Evolutionary conservation across 805 yeast species (phyloP), one percentile per base, ranked within the genome.

Genomic region (Ogataea pini): DNA sequence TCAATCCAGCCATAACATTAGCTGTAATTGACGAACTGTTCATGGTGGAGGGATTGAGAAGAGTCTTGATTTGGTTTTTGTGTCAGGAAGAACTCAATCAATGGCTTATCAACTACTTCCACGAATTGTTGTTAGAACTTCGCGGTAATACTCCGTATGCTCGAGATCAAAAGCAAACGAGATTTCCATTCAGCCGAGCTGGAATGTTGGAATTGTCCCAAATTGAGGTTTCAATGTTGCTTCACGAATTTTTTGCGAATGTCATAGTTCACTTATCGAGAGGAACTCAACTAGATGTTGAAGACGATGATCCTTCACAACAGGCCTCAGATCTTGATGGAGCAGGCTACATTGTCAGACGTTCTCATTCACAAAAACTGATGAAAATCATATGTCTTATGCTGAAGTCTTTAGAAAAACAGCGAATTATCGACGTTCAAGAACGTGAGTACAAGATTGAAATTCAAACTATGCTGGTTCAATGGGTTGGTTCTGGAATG

Each of bases 181-280:
- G 58, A 18, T 50, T 71, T 49, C 57, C 62, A 12, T 81, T 82
- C 57, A 79, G 87, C 8, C 72, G 92, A 59, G 69, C 71, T 53
- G 91, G 90, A 0, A 46, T 67, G 0, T 52, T 86, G 17, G 68
- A 64, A 4, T 64, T 86, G 29, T 78, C 86, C 13, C 79, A 75
- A 9, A 72, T 83, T 42, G 92, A 86, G 56, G 72, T 69, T 51
- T 77, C 79, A 54, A 83, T 85, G 89, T 59, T 86, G 12, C 62
- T 86, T 31, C 90, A 85, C 65, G 89, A 83, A 61, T 82, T 85
- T 54, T 72, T 86, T 49, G 72, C 80, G n/a, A 80, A 78, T 51
- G 76, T 78, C 10, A 69, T 78, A 3, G 70, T 76, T 12, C 72
- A 65, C 49, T 53, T 78, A 10, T 70, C 76, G 0, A 65, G 67